Evolutionary conservation across 306 rosid genomes (phyloP), one percentile per base, ranked within the genome.

Genomic region (Trifolium repens): DNA sequence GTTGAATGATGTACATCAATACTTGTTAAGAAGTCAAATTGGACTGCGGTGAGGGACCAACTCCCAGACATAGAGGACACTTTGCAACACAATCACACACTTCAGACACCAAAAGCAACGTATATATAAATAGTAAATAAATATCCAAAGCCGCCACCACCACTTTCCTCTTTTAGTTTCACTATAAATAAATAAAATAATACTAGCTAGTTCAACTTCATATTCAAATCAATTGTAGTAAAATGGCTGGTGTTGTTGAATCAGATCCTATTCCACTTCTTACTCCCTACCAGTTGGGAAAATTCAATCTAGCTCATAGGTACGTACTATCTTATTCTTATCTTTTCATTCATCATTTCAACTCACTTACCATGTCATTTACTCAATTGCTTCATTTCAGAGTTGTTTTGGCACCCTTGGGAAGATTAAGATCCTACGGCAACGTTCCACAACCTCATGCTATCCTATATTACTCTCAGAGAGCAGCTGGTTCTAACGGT

Each of bases 361-460:
- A 24, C 14, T 7, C n/a, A 22, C 67, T 34, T 19, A 53, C 59
- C 59, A 53, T 53, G 5, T 22, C 0, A 55, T 1, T 55, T 22
- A 22, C 34, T 55, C 30, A 22, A 2, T 26, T 26, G 30, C 30
- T 30, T 5, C 4, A 34, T 46, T 50, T 16, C 66, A 55, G 76
- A 43, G 37, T 91, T 46, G 92, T 84, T n/a, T 80, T 91, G 82
- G 89, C 97, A 22, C 91, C 97, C 3, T 62, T 91, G 37, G 78
- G 77, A 8, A 40, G 84, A 42, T 44, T 52, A 43, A 69, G 84
- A 8, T 80, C 84, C 2, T 80, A 69, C 78, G 14, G 35, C 39
- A 84, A 83, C 46, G 86, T 91, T 67, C 89, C 97, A 6, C 92
- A 87, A 69, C 87, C 90, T 0, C 94, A 87, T 55, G 97, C 88